These are phyloP conservation scores for Suhomyces sp. DNA, from an alignment of 805 yeast genomes.

Conservation along the genomic window DNA sequence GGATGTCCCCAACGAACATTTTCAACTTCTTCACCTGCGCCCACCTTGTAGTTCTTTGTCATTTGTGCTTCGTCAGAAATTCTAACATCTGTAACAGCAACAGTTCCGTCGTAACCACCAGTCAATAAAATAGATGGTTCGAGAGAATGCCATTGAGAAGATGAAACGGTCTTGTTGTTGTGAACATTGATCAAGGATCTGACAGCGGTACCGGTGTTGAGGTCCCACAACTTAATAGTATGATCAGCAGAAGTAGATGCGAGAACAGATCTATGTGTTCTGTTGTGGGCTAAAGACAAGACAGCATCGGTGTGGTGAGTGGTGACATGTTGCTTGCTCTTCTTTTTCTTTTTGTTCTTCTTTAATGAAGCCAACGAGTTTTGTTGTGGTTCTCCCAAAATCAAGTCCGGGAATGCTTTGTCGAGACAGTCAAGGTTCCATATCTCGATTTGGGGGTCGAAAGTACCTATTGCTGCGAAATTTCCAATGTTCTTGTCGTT, in stretches of 20 bases:
- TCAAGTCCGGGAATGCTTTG: constrained; percentile 91
- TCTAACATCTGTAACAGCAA: constrained; percentile 84
- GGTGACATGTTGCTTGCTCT: constrained; percentile 52
- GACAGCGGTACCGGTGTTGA: constrained; percentile 70
- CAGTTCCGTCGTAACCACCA: constrained; percentile 89
- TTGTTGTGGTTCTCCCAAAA: constrained; percentile 73
- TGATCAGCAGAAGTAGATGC: constrained; percentile 95
- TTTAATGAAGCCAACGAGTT: constrained; percentile 37
- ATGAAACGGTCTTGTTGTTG: constrained; percentile 74
- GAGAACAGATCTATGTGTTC: constrained; percentile 74
- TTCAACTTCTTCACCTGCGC: constrained; percentile 80
- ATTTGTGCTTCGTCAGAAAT: constrained; percentile 57
- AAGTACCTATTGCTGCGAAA: constrained; percentile 95
- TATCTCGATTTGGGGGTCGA: constrained; percentile 95
- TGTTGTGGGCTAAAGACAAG: constrained; percentile 81
- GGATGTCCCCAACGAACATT: constrained; percentile 66
- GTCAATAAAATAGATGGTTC: constrained; percentile 73
- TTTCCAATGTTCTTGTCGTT: constrained; percentile 60
- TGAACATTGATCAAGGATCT: constrained; percentile 74
- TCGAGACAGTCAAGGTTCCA: constrained; percentile 95
- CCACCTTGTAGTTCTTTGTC: constrained; percentile 64
- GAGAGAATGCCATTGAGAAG: constrained; percentile 78
- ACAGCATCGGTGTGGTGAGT: constrained; percentile 94
- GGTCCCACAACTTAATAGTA: constrained; percentile 95
- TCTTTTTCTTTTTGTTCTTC: constrained; percentile 51